A percentile compares a stretch with the other conserved stretches of the same genome.
These are phyloP conservation scores for Lentinus brumalis DNA, from an alignment of 768 basidiomycete genomes.

Conservation along the genomic window DNA sequence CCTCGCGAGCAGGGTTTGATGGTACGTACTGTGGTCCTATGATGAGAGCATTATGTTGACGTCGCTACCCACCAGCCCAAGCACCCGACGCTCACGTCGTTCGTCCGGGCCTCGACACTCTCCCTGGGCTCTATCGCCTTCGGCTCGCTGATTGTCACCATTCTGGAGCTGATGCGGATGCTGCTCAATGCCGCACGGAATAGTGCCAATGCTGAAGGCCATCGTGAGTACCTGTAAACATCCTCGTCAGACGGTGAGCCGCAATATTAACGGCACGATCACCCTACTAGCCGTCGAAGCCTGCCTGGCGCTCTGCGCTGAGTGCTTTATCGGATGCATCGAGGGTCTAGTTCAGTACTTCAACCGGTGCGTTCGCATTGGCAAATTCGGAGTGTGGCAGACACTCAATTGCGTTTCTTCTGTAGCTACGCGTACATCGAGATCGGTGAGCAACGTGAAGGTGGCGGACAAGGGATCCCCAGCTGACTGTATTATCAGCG, in stretches of 20 bases:
- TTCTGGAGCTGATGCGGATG: slow-evolving; percentile 69
- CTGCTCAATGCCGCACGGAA: slow-evolving; percentile 59
- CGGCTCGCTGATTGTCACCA: slow-evolving; percentile 79
- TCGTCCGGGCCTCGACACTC: slow-evolving; percentile 73
- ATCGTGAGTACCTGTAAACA: slow-evolving; percentile 48
- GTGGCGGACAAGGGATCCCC: too few relatives aligned
- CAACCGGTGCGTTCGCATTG: slow-evolving; percentile 53
- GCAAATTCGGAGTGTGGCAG: background rate
- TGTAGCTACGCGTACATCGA: slow-evolving; percentile 79
- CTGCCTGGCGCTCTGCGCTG: slow-evolving; percentile 75
- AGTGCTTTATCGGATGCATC: slow-evolving; percentile 75
- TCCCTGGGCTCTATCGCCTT: slow-evolving; percentile 87
- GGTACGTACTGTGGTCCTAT: slow-evolving; percentile 36
- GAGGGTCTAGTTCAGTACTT: slow-evolving; percentile 74
- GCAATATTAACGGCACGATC: background rate
- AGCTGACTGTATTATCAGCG: slow-evolving; percentile 41
- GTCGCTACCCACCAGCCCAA: slow-evolving; percentile 49
- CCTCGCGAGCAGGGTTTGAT: slow-evolving; percentile 65
- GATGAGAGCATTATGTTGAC: background rate
- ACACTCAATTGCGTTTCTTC: background rate
- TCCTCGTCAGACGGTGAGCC: background rate
- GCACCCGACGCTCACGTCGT: slow-evolving; percentile 68
- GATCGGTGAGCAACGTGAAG: slow-evolving; percentile 50
- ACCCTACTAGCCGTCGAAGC: slow-evolving; percentile 64
- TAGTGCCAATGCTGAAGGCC: slow-evolving; percentile 62